phyloP scores from a whole-genome alignment of 169 alveolate species.

The Theileria orientalis region DNA sequence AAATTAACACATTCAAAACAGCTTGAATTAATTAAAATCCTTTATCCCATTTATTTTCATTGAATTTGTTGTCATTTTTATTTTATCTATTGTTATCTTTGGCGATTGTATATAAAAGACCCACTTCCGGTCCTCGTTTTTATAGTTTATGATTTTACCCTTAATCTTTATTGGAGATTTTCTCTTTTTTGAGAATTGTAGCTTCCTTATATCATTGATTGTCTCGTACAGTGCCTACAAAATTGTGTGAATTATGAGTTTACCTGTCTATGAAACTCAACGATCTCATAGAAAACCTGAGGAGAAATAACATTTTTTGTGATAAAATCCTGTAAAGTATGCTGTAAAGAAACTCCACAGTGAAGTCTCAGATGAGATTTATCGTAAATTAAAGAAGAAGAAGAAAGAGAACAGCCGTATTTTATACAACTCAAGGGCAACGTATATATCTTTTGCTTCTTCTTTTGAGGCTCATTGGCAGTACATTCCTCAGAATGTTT shows the following conservation, averaged over 20 bases:
- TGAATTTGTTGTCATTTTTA: slow-evolving; percentile 15
- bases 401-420: slow-evolving; percentile 13
- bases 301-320: not conserved
- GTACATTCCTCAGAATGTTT: slow-evolving; percentile 17
- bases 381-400: slow-evolving; percentile 12
- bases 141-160: slow-evolving; percentile 36
- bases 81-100: slow-evolving; percentile 24
- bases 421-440: slow-evolving; percentile 32
- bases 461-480: not conserved
- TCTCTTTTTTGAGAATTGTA: slow-evolving; percentile 28
- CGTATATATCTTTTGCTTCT: slow-evolving; percentile 24
- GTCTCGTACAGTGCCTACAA: slow-evolving; percentile 35
- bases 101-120: slow-evolving; percentile 13
- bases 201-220: slow-evolving; percentile 1
- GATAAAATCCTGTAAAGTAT: slow-evolving; percentile 21
- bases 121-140: slow-evolving; percentile 20
- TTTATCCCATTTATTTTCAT: slow-evolving; percentile 42
- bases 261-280: slow-evolving; percentile 25
- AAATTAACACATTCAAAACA: slow-evolving; percentile 27
- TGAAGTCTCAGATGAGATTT: slow-evolving; percentile 37
- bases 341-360: slow-evolving; percentile 39
- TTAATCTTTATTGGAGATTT: slow-evolving; percentile 17
- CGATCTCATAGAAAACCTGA: slow-evolving; percentile 24
- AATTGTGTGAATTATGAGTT: not conserved
- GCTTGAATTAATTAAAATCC: not conserved